Evolutionary conservation across 768 basidiomycete genomes (phyloP).

Genomic region (Amyloporia xantha): DNA sequence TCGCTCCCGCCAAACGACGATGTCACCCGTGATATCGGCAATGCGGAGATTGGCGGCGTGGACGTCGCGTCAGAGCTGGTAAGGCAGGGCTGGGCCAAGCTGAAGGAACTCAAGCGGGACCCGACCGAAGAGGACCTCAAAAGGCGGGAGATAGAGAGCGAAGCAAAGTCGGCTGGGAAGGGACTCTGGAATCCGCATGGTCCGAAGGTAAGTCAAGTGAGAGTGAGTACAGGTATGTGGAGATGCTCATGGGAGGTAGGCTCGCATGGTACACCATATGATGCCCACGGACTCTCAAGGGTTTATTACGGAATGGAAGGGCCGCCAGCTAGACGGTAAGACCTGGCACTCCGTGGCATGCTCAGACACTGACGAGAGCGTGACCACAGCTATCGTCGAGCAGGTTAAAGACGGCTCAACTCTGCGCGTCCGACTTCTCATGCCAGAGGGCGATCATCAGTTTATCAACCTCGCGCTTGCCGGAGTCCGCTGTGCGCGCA

Average conservation of each 20-base stretch:
- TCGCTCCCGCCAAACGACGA: slow-evolving; percentile 74
- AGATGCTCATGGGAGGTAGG: slow-evolving; percentile 32
- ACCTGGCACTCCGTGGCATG: not conserved
- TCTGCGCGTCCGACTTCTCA: slow-evolving; percentile 77
- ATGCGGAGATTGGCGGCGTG: slow-evolving; percentile 61
- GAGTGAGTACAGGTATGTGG: too few relatives aligned
- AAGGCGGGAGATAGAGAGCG: slow-evolving; percentile 67
- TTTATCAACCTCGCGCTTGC: slow-evolving; percentile 80
- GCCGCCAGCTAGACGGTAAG: slow-evolving; percentile 81
- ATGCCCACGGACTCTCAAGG: slow-evolving; percentile 89
- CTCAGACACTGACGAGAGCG: not conserved
- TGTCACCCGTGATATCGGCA: slow-evolving; percentile 71
- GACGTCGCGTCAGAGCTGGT: slow-evolving; percentile 77
- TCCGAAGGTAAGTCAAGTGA: slow-evolving; percentile 46
- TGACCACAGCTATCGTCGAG: slow-evolving; percentile 73
- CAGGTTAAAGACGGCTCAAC: slow-evolving; percentile 91
- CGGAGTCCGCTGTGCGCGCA: slow-evolving; percentile 71
- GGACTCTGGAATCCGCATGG: slow-evolving; percentile 87
- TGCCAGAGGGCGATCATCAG: slow-evolving; percentile 89
- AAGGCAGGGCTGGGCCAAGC: slow-evolving; percentile 85
- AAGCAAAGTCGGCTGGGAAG: slow-evolving; percentile 66
- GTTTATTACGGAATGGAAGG: slow-evolving; percentile 89
- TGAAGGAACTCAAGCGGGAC: slow-evolving; percentile 84
- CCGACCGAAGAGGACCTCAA: slow-evolving; percentile 71
- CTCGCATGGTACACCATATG: slow-evolving; percentile 67